Evolutionary conservation across 1,139 yeast species (phyloP).

Genomic region (Magnusiomyces tetraspermus): DNA sequence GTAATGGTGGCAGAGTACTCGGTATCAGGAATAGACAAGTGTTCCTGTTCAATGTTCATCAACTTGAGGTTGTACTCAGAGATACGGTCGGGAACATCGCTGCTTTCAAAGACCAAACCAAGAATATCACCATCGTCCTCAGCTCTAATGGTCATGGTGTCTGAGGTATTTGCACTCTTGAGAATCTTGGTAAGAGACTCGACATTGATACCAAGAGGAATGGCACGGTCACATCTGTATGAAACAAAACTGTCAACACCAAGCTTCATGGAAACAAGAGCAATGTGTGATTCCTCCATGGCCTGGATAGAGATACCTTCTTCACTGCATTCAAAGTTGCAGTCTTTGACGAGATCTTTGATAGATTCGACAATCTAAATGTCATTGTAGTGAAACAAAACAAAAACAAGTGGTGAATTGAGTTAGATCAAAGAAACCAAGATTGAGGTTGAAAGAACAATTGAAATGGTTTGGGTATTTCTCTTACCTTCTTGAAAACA

Average conservation of each 20-base stretch:
- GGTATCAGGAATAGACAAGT: conserved; percentile 87
- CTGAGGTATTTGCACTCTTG: conserved; percentile 86
- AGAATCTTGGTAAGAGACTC: conserved; percentile 79
- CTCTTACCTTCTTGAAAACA: conserved; percentile 59
- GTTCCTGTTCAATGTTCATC: conserved; percentile 95
- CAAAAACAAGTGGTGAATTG: not conserved
- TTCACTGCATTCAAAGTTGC: conserved; percentile 94
- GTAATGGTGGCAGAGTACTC: conserved; percentile 80
- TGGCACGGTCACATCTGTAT: conserved; percentile 91
- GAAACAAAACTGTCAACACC: conserved; percentile 87
- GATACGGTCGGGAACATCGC: conserved; percentile 72
- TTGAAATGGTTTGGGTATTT: not conserved
- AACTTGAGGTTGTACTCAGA: conserved; percentile 86
- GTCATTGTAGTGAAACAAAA: too few relatives aligned
- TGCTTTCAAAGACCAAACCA: conserved; percentile 76
- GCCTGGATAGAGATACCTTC: conserved; percentile 95
- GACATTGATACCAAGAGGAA: conserved; percentile 86
- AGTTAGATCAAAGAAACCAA: not conserved
- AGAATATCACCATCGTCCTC: conserved; percentile 85
- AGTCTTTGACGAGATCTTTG: conserved; percentile 85
- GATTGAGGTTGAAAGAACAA: not conserved
- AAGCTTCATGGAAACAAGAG: conserved; percentile 77
- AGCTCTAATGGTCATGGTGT: conserved; percentile 78
- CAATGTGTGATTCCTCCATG: conserved; percentile 93
- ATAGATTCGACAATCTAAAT: conserved; percentile 76